phyloP scores from a whole-genome alignment of 2,329 filamentous ascomycete species.

The Drechmeria coniospora region DNA sequence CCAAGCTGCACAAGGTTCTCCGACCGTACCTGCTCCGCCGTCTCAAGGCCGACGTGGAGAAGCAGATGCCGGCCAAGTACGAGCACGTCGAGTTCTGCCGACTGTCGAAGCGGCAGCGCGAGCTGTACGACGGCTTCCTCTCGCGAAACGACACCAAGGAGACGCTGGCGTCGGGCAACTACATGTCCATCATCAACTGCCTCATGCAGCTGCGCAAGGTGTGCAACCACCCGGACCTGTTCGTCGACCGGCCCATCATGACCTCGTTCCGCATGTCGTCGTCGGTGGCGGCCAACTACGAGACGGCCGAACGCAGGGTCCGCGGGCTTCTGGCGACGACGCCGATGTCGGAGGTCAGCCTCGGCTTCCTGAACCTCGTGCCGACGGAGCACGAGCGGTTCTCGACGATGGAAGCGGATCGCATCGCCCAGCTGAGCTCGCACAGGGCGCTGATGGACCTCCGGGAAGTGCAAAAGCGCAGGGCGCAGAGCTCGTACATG shows the following conservation, averaged over 20 bases:
- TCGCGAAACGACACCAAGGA: conserved; percentile 77
- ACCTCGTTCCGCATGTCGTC: conserved; percentile 87
- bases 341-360: conserved; percentile 48
- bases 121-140: conserved; percentile 93
- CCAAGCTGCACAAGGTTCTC: conserved; percentile 84
- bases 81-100: conserved; percentile 95
- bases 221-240: conserved; percentile 95
- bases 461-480: conserved; percentile 51
- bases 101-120: conserved; percentile 84
- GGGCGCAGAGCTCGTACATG: conserved; percentile 39
- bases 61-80: conserved; percentile 97
- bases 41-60: conserved; percentile 92
- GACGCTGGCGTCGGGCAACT: conserved; percentile 83
- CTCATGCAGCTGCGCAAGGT: conserved; percentile 95
- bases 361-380: conserved; percentile 66
- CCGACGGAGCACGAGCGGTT: conserved; percentile 55
- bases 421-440: conserved; percentile 51
- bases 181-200: conserved; percentile 95
- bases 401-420: conserved; percentile 36
- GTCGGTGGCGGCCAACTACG: conserved; percentile 61
- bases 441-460: conserved; percentile 55
- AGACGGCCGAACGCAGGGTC: conserved; percentile 55
- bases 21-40: conserved; percentile 82
- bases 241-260: conserved; percentile 89
- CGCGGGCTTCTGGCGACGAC: conserved; percentile 48